Base-by-base conservation (phyloP, 176 grass and related monocot species). In the Luzula sylvatica region DNA sequence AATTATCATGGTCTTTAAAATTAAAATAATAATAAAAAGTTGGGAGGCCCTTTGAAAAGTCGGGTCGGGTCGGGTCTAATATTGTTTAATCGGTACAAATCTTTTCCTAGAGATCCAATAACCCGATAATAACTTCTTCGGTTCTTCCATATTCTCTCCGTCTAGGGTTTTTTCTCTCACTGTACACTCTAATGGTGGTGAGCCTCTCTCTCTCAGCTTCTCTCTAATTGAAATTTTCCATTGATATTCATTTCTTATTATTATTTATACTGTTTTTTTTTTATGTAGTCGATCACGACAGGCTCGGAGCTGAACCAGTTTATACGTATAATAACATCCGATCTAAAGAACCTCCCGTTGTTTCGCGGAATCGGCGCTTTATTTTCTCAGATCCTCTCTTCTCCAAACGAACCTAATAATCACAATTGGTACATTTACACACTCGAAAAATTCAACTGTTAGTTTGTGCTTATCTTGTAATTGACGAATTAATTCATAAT, bases 371-470 rank as follows among this genome's bases (percentile, higher is more conserved):
- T 72, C 7, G 46, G 68, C 8, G 38, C 58, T 39, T 67, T 79
- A 3, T 66, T 79, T 35, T 72, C 52, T 21, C 24, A 17, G 39
- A 23, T 79, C 45, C 38, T 79, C 44, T 79, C 52, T n/a, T 60
- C 40, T 41, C 7, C 8, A 16, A 14, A 43, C 4, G 25, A 79
- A 66, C 17, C 53, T n/a, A 45, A 66, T 16, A 47, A 51, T 20
- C 53, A 55, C 7, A 48, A 55, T n/a, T 19, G 68, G 68, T 79
- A 39, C 13, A 3, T 5, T 20, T 48, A 4, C 11, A 25, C 53
- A 21, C 16, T 21, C 8, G 8, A 52, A 50, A 41, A 35, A 68
- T 43, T 27, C 22, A n/a, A 38, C 26, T 42, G 45, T 25, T 40
- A n/a, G n/a, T 18, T 27, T 42, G 38, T 43, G 24, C 2, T 2